Conservation (phyloP, 2,329 filamentous ascomycete species). For the Diplodia corticola region DNA sequence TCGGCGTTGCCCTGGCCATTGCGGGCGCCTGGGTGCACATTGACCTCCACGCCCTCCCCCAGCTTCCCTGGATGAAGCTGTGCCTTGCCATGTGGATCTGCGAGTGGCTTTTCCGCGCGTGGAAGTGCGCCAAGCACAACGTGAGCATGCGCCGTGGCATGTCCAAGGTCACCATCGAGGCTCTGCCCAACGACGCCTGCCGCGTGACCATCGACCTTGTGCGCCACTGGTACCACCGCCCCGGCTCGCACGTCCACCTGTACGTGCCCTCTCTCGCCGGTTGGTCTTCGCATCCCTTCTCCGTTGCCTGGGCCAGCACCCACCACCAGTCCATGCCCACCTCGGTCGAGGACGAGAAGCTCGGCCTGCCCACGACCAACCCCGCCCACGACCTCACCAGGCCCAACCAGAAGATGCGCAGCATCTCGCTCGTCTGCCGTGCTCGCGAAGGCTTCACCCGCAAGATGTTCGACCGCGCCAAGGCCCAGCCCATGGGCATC, state of each 20-base stretch:
- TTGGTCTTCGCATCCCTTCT: slow-evolving; percentile 52
- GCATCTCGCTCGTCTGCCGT: slow-evolving; percentile 71
- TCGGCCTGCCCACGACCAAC: slow-evolving; percentile 29
- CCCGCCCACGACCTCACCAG: slow-evolving; percentile 31
- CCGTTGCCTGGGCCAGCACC: slow-evolving; percentile 39
- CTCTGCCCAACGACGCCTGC: slow-evolving; percentile 60
- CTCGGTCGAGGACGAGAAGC: slow-evolving; percentile 36
- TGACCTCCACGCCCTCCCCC: slow-evolving; percentile 63
- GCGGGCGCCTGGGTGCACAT: slow-evolving; percentile 78
- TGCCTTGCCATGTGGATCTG: slow-evolving; percentile 74
- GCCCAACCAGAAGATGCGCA: slow-evolving; percentile 37
- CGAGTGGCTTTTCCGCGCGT: slow-evolving; percentile 58
- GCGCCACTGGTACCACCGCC: slow-evolving; percentile 53
- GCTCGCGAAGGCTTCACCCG: slow-evolving; percentile 73
- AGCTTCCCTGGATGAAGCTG: slow-evolving; percentile 72
- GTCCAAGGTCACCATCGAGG: slow-evolving; percentile 58
- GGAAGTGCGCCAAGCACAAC: slow-evolving; percentile 56
- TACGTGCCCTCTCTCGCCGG: slow-evolving; percentile 54
- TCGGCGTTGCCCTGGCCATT: slow-evolving; percentile 68
- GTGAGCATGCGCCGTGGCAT: slow-evolving; percentile 48
- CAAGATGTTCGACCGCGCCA: slow-evolving; percentile 67
- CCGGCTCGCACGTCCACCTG: slow-evolving; percentile 61
- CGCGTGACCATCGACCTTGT: slow-evolving; percentile 62
- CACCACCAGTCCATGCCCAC: slow-evolving; percentile 2
- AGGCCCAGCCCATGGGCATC: slow-evolving; percentile 59